phyloP scores from a whole-genome alignment of 1,139 yeast genomes.

The Saccharomyces hybrid region DNA sequence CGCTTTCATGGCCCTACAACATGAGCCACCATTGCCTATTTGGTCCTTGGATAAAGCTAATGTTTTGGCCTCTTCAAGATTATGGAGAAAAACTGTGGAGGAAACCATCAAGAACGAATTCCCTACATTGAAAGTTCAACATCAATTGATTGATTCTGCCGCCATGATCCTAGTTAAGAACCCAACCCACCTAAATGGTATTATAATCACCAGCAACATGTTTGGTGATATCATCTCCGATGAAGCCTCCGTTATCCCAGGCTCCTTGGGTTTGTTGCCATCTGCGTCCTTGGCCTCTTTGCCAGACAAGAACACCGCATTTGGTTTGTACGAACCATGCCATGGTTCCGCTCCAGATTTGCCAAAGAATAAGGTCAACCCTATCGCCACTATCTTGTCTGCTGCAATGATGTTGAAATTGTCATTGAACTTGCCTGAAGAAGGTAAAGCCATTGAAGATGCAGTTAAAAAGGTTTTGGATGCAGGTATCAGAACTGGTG shows the following conservation, averaged over 20 bases:
- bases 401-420: slow-evolving; percentile 96
- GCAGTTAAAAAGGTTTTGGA: slow-evolving; percentile 84
- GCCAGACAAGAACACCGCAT: slow-evolving; percentile 89
- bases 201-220: slow-evolving; percentile 88
- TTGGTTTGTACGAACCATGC: slow-evolving; percentile 96
- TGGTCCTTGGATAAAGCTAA: slow-evolving; percentile 98
- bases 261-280: slow-evolving; percentile 90
- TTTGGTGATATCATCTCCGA: slow-evolving; percentile 97
- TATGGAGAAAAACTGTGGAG: slow-evolving; percentile 92
- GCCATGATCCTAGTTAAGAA: slow-evolving; percentile 92
- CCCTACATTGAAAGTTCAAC: slow-evolving; percentile 78
- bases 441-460: slow-evolving; percentile 80
- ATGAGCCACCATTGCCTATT: slow-evolving; percentile 83
- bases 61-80: slow-evolving; percentile 88
- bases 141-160: slow-evolving; percentile 95
- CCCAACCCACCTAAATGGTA: slow-evolving; percentile 86
- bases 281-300: slow-evolving; percentile 93
- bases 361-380: slow-evolving; percentile 80
- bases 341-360: slow-evolving; percentile 98
- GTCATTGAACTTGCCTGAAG: slow-evolving; percentile 70
- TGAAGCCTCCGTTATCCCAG: slow-evolving; percentile 96
- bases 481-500: slow-evolving; percentile 81
- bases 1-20: slow-evolving; percentile 90
- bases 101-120: slow-evolving; percentile 77
- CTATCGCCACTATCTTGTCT: slow-evolving; percentile 87